phyloP scores from a whole-genome alignment of 163 green algal species.

The Scenedesmus sp. region DNA sequence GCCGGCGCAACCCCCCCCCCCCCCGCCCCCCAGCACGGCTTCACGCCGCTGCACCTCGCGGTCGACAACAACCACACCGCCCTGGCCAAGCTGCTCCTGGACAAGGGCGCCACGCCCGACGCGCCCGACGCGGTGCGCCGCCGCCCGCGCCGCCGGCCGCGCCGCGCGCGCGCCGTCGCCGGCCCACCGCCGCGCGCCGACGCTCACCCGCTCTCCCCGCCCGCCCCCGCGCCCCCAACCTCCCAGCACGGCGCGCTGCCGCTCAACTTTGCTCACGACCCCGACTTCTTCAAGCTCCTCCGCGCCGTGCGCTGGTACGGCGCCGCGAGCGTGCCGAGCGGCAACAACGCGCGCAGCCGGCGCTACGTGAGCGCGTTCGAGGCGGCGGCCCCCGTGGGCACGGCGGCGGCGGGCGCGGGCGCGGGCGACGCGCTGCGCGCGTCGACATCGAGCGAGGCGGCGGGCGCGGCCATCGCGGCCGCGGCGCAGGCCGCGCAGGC shows the following conservation, averaged over 20 bases:
- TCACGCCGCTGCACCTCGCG: slow-evolving; percentile 38
- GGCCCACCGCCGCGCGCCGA: no score
- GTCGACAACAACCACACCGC: slow-evolving; percentile 33
- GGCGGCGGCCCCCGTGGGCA: not conserved
- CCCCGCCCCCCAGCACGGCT: slow-evolving; percentile 19
- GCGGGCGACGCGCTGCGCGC: no score
- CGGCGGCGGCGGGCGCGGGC: not conserved
- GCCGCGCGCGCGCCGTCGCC: no score
- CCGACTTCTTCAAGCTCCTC: slow-evolving; percentile 43
- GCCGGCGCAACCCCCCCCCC: not conserved
- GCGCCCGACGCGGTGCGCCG: slow-evolving; percentile 10
- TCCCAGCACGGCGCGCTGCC: slow-evolving; percentile 19
- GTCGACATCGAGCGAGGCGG: no score
- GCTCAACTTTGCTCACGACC: slow-evolving; percentile 36
- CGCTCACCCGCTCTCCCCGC: no score
- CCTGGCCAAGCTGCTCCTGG: slow-evolving; percentile 34
- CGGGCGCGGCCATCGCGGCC: no score
- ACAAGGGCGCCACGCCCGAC: slow-evolving; percentile 28
- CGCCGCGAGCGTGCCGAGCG: slow-evolving; percentile 12
- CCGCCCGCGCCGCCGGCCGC: no score
- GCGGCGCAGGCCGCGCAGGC: no score
- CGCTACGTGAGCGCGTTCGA: no score
- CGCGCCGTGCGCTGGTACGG: slow-evolving; percentile 39
- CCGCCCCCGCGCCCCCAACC: no score
- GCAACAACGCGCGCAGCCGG: slow-evolving; percentile 31